These are phyloP conservation scores for Pseudevernia furfuracea DNA, from an alignment of 495 filamentous ascomycete genomes.

Conservation along the genomic window DNA sequence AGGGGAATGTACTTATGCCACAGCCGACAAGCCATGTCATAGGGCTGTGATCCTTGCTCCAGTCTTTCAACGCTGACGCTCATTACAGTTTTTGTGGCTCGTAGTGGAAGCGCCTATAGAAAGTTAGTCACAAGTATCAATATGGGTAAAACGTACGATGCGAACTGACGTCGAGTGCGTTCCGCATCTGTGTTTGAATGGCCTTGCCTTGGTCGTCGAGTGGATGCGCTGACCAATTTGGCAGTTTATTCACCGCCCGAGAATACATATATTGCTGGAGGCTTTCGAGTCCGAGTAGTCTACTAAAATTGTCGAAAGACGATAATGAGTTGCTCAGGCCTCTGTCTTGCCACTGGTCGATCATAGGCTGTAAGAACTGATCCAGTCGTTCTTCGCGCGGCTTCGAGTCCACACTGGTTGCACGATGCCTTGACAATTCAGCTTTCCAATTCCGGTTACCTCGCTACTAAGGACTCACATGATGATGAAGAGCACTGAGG, in stretches of 20 bases:
- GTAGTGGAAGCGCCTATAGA: constrained; percentile 60
- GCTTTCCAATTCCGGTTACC: neutral
- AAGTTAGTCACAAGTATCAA: constrained; percentile 8
- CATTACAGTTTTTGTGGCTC: constrained; percentile 81
- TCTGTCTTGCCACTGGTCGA: constrained; percentile 69
- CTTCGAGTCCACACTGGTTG: constrained; percentile 60
- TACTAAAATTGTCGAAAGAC: constrained; percentile 73
- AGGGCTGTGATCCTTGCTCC: constrained; percentile 57
- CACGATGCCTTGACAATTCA: constrained; percentile 50
- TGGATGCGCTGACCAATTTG: constrained; percentile 71
- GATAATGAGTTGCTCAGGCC: constrained; percentile 58
- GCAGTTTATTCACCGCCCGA: constrained; percentile 63
- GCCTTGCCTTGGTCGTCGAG: constrained; percentile 73
- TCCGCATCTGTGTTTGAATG: constrained; percentile 66
- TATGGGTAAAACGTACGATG: neutral
- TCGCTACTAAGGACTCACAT: constrained; percentile 44
- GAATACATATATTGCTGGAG: constrained; percentile 71
- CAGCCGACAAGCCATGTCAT: constrained; percentile 60
- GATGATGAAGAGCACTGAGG: constrained; percentile 72
- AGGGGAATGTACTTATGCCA: constrained; percentile 78
- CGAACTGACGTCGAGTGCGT: constrained; percentile 25
- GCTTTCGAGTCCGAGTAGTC: constrained; percentile 67
- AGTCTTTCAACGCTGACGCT: constrained; percentile 85
- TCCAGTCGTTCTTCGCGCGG: constrained; percentile 56
- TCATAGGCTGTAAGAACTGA: constrained; percentile 70